Conservation (phyloP, 2,329 filamentous ascomycete species). For the Plenodomus biglobosus region DNA sequence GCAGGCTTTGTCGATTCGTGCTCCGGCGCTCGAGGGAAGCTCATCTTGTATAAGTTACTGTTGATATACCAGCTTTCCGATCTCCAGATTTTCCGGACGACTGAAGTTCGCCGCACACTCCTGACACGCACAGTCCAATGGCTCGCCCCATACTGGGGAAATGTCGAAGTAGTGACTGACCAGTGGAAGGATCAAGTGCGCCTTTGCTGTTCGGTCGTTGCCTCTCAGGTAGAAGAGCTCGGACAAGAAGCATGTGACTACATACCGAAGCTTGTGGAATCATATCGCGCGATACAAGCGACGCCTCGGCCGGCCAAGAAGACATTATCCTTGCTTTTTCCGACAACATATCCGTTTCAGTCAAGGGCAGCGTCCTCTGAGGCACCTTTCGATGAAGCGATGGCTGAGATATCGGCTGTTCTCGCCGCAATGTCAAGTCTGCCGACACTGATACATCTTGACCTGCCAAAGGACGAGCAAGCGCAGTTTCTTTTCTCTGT, state of each 20-base stretch:
- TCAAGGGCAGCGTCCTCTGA: slow-evolving; percentile 63
- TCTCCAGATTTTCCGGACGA: slow-evolving; percentile 76
- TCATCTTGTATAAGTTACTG: slow-evolving; percentile 88
- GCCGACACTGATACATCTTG: slow-evolving; percentile 72
- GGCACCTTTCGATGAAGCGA: slow-evolving; percentile 76
- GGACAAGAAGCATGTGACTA: slow-evolving; percentile 83
- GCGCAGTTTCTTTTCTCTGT: slow-evolving; percentile 74
- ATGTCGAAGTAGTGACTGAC: slow-evolving; percentile 69
- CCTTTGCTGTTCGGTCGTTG: slow-evolving; percentile 87
- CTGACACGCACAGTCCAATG: slow-evolving; percentile 82
- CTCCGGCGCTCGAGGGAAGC: slow-evolving; percentile 80
- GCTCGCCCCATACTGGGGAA: slow-evolving; percentile 93
- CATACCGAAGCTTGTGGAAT: slow-evolving; percentile 86
- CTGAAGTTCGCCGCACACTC: slow-evolving; percentile 72
- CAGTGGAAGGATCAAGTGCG: slow-evolving; percentile 93
- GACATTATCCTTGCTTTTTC: slow-evolving; percentile 82
- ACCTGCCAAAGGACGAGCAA: slow-evolving; percentile 73
- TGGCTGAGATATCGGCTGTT: slow-evolving; percentile 86
- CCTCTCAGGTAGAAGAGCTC: slow-evolving; percentile 77
- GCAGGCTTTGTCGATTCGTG: slow-evolving; percentile 95
- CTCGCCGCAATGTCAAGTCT: slow-evolving; percentile 79
- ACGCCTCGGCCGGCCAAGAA: slow-evolving; percentile 61
- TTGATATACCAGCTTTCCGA: slow-evolving; percentile 90
- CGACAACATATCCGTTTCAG: slow-evolving; percentile 85
- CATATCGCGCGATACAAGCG: slow-evolving; percentile 75